Evolutionary conservation across 2,329 filamentous ascomycete species (phyloP).

Genomic region (Aureobasidium melanogenum): DNA sequence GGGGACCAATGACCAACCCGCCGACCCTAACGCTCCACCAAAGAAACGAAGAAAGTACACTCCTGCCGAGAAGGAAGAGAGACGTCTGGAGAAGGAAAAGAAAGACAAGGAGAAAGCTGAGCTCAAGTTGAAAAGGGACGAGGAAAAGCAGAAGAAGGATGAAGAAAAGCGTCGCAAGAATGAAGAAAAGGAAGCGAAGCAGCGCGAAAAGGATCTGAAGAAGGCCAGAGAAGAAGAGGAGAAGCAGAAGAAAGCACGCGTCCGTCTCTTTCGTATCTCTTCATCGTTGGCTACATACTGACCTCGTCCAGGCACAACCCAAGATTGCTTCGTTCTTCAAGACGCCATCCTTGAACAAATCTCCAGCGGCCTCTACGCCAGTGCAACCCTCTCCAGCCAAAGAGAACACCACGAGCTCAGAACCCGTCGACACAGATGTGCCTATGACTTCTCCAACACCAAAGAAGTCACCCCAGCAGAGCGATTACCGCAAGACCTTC

Average conservation of each 20-base stretch:
- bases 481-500: slow-evolving; percentile 54
- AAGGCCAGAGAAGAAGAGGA: slow-evolving; percentile 37
- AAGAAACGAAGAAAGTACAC: slow-evolving; percentile 36
- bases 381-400: background rate
- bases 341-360: slow-evolving; percentile 21
- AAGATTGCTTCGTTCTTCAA: slow-evolving; percentile 20
- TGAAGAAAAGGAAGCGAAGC: slow-evolving; percentile 32
- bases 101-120: slow-evolving; percentile 26
- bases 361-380: background rate
- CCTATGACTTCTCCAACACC: background rate
- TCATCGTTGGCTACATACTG: background rate
- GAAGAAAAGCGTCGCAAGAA: slow-evolving; percentile 30
- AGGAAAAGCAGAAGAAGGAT: slow-evolving; percentile 21
- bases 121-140: slow-evolving; percentile 21
- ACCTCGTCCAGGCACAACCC: slow-evolving; percentile 22
- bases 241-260: slow-evolving; percentile 26
- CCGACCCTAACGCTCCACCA: background rate
- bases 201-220: slow-evolving; percentile 37
- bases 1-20: slow-evolving; percentile 7
- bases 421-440: slow-evolving; percentile 5
- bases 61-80: slow-evolving; percentile 33
- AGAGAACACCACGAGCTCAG: slow-evolving; percentile 13
- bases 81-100: slow-evolving; percentile 29
- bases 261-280: slow-evolving; percentile 23
- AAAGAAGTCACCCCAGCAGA: background rate